These are phyloP conservation scores for Penicillium odoratum DNA, from an alignment of 495 filamentous ascomycete genomes.

Conservation along the genomic window DNA sequence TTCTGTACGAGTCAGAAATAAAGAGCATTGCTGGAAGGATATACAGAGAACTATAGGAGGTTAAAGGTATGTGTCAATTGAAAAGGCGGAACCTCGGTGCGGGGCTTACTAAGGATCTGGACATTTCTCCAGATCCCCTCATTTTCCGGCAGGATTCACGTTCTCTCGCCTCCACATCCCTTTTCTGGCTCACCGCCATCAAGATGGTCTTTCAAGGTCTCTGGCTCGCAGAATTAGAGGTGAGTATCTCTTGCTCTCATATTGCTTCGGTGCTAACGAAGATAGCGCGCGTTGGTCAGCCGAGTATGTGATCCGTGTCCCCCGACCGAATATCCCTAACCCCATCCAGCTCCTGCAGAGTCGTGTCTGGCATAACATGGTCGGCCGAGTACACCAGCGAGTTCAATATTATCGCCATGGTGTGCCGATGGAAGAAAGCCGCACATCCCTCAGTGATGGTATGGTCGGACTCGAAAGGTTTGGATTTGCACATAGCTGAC, in stretches of 20 bases:
- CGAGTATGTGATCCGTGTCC: slow-evolving; percentile 35
- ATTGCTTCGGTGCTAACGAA: slow-evolving; percentile 1
- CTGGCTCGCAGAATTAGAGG: slow-evolving; percentile 24
- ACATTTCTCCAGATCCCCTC: slow-evolving; percentile 11
- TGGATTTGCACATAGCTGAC: slow-evolving; percentile 14
- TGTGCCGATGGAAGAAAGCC: slow-evolving; percentile 56
- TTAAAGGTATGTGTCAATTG: neutral
- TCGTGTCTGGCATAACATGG: slow-evolving; percentile 58
- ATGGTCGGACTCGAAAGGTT: slow-evolving; percentile 9
- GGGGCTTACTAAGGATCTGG: slow-evolving; percentile 23
- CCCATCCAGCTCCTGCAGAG: slow-evolving; percentile 56
- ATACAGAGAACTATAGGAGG: neutral
- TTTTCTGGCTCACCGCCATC: slow-evolving; percentile 3
- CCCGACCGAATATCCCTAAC: slow-evolving; percentile 1
- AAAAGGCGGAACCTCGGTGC: slow-evolving; percentile 6
- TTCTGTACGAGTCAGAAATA: neutral
- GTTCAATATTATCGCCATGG: slow-evolving; percentile 54
- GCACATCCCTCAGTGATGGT: slow-evolving; percentile 57
- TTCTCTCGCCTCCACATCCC: slow-evolving; percentile 4
- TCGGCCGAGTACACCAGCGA: slow-evolving; percentile 54
- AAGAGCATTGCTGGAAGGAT: slow-evolving; percentile 2
- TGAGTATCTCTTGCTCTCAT: slow-evolving; percentile 9
- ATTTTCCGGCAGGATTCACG: neutral
- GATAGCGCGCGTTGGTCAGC: slow-evolving; percentile 28
- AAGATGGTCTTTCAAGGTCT: slow-evolving; percentile 23